Base-by-base conservation (phyloP, 2,329 filamentous ascomycete genomes). In the Raffaelea ambrosiae region DNA sequence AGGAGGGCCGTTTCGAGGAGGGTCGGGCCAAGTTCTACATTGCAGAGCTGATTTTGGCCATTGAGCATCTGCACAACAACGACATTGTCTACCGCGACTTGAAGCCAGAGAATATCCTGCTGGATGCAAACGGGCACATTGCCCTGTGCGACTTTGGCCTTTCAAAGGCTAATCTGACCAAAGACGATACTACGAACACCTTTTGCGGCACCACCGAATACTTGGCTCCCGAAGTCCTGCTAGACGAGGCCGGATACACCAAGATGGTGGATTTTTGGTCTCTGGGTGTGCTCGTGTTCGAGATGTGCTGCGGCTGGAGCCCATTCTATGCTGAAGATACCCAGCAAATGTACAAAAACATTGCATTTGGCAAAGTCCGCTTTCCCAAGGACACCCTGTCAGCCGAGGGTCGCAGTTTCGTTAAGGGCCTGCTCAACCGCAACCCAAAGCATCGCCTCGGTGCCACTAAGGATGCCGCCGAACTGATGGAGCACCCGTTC, bases 181-280 rank as follows among this genome's bases (percentile, higher is more conserved):
- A 96, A 67, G 94, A 97, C 61, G 90, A 94, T 54, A 98, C 93
- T 0, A 98, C 93, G 46, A 98, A 97, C 67, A 98, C 93, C 1
- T 98, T 98, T 66, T 98, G 93, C 63, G 93, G 93, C 52, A 98
- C 93, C 1, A 98, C 93, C 0, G 93, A 98, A 64, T 98, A 98
- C 62, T 77, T 98, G 19, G 93, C 93, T 0, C 93, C 93, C 0
- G 93, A 98, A 62, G 93, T 97, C 3, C 74, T 98, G 14, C 71
- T 98, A 40, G 93, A 98, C 57, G 93, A 98, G 69, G 87, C 89
- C 59, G 93, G 93, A 31, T 98, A 98, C 67, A 97, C 93, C 47
- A 97, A 97, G 71, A 97, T 98, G 93, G 93, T 98, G 7, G 93
- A 98, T 65, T 98, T 97, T 66, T 98, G 93, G 93, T 98, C 93